A percentile compares a stretch with the other conserved stretches of the same genome.
Conservation (phyloP, 225 moss, liverwort and hornwort genomes). For the Pseudoscleropodium purum region DNA sequence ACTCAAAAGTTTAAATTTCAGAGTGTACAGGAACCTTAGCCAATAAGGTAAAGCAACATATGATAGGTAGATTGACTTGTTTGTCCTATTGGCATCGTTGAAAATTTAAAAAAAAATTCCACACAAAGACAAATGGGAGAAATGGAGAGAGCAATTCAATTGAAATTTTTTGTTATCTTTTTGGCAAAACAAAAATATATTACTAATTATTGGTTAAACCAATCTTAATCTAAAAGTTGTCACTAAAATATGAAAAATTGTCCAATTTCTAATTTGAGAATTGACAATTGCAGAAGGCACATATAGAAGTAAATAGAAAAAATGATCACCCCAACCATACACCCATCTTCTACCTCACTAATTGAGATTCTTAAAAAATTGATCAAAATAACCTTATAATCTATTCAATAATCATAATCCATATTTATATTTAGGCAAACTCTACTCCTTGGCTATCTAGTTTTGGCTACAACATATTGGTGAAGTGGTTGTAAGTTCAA, state of each 20-base stretch:
- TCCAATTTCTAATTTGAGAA: neutral
- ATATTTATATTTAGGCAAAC: neutral
- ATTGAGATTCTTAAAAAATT: too few relatives aligned
- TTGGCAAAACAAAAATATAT: neutral
- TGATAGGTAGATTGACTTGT: neutral
- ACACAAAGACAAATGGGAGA: neutral
- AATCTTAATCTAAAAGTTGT: neutral
- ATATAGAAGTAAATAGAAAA: neutral
- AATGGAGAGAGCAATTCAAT: neutral
- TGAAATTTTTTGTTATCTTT: neutral
- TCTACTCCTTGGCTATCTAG: neutral
- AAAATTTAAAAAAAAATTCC: neutral
- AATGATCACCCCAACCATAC: neutral
- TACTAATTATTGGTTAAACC: rapidly evolving
- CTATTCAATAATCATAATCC: too few relatives aligned
- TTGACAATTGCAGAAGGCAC: neutral
- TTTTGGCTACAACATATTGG: too few relatives aligned
- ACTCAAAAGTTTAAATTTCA: too few relatives aligned
- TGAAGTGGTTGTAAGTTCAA: neutral
- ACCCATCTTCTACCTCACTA: too few relatives aligned
- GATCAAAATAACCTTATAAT: too few relatives aligned
- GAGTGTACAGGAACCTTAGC: too few relatives aligned
- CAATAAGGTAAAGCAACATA: too few relatives aligned
- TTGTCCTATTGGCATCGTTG: neutral
- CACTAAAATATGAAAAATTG: neutral